These are phyloP conservation scores for Lactarius tabidus DNA, from an alignment of 768 basidiomycete genomes.

Conservation along the genomic window DNA sequence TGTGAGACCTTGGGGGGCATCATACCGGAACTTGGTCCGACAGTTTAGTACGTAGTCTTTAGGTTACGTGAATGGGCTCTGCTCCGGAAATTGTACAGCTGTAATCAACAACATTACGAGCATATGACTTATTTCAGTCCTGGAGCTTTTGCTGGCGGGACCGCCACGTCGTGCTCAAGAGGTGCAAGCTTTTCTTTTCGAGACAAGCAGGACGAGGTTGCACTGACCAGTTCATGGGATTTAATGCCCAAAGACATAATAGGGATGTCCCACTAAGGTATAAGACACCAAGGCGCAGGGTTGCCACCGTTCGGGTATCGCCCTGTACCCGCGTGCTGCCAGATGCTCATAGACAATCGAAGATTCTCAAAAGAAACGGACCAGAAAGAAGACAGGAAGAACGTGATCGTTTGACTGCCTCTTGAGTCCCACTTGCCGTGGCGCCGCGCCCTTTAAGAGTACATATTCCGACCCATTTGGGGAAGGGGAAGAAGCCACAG, in stretches of 20 bases:
- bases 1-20: background rate
- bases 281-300: background rate
- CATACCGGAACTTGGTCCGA: background rate
- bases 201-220: background rate
- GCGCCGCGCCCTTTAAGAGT: background rate
- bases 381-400: background rate
- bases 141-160: background rate
- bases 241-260: background rate
- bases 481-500: background rate
- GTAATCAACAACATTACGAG: background rate
- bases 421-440: background rate
- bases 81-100: background rate
- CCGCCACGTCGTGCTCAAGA: background rate
- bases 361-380: conserved; percentile 7
- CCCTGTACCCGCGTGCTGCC: background rate
- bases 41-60: background rate
- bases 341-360: background rate
- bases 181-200: background rate
- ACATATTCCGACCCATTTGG: background rate
- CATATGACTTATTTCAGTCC: background rate
- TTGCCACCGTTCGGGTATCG: background rate
- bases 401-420: background rate
- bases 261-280: background rate
- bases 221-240: background rate
- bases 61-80: background rate